Percentiles rank a stretch among this genome's conserved stretches.
phyloP scores from a whole-genome alignment of 2,329 filamentous ascomycete species.

The Diaporthe sp. region DNA sequence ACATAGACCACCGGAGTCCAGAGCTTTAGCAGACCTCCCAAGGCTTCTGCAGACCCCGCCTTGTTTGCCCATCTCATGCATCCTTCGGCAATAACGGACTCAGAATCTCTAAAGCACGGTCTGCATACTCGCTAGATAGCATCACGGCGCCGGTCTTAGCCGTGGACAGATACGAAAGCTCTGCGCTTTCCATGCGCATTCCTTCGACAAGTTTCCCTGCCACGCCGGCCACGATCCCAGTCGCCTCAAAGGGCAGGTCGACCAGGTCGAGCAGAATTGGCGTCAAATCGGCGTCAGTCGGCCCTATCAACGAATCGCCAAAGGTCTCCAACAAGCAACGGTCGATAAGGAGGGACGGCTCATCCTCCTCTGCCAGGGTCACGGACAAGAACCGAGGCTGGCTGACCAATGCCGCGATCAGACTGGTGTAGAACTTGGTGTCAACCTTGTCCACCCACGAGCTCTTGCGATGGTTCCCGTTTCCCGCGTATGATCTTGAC shows the following conservation, averaged over 20 bases:
- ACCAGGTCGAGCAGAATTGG: conserved; percentile 91
- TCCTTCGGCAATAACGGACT: conserved; percentile 62
- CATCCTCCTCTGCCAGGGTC: conserved; percentile 80
- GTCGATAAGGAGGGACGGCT: conserved; percentile 81
- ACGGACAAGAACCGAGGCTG: conserved; percentile 81
- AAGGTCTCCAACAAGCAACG: conserved; percentile 75
- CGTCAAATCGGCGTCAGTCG: conserved; percentile 79
- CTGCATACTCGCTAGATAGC: conserved; percentile 80
- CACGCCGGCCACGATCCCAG: conserved; percentile 95
- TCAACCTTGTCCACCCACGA: conserved; percentile 74
- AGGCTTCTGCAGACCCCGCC: not conserved
- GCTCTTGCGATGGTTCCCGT: conserved; percentile 52
- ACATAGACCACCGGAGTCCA: not conserved
- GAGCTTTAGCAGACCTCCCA: not conserved
- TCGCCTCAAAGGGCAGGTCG: conserved; percentile 86
- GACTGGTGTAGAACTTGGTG: conserved; percentile 72
- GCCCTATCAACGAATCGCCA: conserved; percentile 81
- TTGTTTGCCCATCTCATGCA: conserved; percentile 9
- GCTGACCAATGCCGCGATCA: conserved; percentile 72
- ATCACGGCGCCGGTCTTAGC: conserved; percentile 92
- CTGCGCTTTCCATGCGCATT: conserved; percentile 72
- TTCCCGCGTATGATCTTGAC: conserved; percentile 54
- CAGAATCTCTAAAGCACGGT: conserved; percentile 81
- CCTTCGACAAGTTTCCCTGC: conserved; percentile 85
- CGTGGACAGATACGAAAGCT: conserved; percentile 93